phyloP scores from a whole-genome alignment of 1,284 basidiomycete species.

The Boletus mariae region DNA sequence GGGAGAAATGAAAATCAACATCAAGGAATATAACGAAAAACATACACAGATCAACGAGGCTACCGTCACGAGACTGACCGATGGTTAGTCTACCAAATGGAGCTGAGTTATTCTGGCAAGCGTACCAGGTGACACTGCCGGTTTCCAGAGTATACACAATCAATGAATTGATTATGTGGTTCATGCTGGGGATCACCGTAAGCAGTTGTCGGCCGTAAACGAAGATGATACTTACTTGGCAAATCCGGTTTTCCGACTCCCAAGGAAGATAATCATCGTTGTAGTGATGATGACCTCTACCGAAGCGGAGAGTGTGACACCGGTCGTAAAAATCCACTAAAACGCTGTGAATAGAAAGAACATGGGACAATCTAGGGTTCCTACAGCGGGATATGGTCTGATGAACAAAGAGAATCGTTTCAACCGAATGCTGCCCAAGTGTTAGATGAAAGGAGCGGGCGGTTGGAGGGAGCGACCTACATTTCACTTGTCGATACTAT shows the following conservation, averaged over 20 bases:
- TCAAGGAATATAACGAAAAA: background rate
- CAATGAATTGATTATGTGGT: constrained; percentile 45
- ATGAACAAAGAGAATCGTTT: constrained; percentile 31
- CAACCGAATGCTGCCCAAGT: constrained; percentile 20
- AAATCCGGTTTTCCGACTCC: constrained; percentile 40
- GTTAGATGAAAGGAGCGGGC: background rate
- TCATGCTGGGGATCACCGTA: constrained; percentile 36
- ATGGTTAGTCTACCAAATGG: constrained; percentile 22
- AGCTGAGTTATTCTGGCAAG: background rate
- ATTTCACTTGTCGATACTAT: constrained; percentile 33
- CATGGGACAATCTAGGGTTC: background rate
- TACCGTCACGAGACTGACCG: constrained; percentile 26
- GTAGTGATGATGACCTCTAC: constrained; percentile 51
- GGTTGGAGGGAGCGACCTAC: constrained; percentile 11
- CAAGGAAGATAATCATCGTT: constrained; percentile 46
- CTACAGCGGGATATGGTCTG: constrained; percentile 28
- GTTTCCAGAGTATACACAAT: constrained; percentile 55
- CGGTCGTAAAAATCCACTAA: constrained; percentile 53
- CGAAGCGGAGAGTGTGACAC: constrained; percentile 47
- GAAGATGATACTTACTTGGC: constrained; percentile 30
- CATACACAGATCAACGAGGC: constrained; percentile 46
- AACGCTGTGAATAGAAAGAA: background rate
- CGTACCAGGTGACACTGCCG: constrained; percentile 45
- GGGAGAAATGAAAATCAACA: background rate
- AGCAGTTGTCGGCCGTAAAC: background rate